Evolutionary conservation across 768 basidiomycete species (phyloP), one percentile per base, ranked within the genome.

Genomic region (Tricholomella constricta): DNA sequence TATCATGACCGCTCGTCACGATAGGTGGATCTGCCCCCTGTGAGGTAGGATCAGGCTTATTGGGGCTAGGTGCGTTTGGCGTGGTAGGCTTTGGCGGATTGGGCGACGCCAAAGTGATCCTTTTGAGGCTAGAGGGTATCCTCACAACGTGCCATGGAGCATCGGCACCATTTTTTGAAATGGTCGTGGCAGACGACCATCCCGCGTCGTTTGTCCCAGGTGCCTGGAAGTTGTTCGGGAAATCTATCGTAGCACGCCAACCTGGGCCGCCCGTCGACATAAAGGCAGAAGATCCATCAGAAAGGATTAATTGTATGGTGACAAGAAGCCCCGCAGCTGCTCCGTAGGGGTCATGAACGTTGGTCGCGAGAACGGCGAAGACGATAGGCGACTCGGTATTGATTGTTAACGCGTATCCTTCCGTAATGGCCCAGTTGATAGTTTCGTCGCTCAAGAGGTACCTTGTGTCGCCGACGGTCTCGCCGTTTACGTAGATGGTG

Each of bases 241-340:
- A 38, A n/a, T 36, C 22, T 19, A n/a, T 12, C 17, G 48, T 50
- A 4, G 47, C 34, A 9, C 47, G 47, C 54, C 54, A 55, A 8
- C 42, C 35, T 4, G 14, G 0, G 10, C 35, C 41, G 3, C 47
- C 54, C 25, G 54, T 45, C 7, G 54, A 36, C 12, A 55, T 22
- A 35, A 42, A 36, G 5, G 42, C 48, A 1, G 35, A 45, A 10
- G 54, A 49, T 4, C 54, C 54, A n/a, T 55, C 54, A 2, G 54
- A 25, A 8, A 55, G 47, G 23, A 19, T 45, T 22, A 55, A 5
- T 22, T 48, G 48, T n/a, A 45, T 44, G 2, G 54, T 43, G 9
- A 20, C 47, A 3, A 55, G 22, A 10, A 55, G 47, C 25, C 54
- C 54, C 7, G 54, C 41, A 7, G 53, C n/a, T n/a, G n/a, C n/a